Percentiles rank a stretch among this genome's conserved stretches.
Evolutionary conservation across 352 stramenopile genomes (phyloP).

Genomic region (Elongisporangium prolatum): DNA sequence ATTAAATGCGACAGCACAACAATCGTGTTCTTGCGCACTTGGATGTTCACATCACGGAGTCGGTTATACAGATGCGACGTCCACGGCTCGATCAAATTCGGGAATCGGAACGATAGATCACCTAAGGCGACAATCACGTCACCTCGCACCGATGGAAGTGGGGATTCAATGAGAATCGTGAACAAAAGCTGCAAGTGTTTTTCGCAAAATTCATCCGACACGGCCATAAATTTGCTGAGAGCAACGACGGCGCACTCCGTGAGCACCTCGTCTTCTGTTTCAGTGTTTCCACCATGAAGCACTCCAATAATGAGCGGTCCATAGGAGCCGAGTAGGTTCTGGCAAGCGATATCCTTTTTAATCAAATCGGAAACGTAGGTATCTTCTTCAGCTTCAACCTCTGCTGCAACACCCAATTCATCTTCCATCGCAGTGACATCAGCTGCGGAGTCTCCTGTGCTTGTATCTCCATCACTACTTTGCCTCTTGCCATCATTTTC

Average conservation of each 20-base stretch:
- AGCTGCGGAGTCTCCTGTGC: conserved; percentile 33
- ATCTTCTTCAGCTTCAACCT: conserved; percentile 88
- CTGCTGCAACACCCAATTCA: conserved; percentile 89
- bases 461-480: conserved; percentile 10
- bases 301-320: conserved; percentile 88
- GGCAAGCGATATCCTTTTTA: conserved; percentile 89
- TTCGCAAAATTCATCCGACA: conserved; percentile 95
- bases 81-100: conserved; percentile 98
- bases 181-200: conserved; percentile 95
- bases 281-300: conserved; percentile 51
- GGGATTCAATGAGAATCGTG: conserved; percentile 84
- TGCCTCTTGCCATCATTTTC: conserved; percentile 20
- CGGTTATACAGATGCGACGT: conserved; percentile 95
- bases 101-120: conserved; percentile 97
- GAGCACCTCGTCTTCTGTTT: conserved; percentile 72
- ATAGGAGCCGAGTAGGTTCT: conserved; percentile 92
- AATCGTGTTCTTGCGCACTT: conserved; percentile 95
- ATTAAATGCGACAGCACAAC: conserved; percentile 98
- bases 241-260: conserved; percentile 91
- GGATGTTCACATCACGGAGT: conserved; percentile 87
- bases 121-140: conserved; percentile 97
- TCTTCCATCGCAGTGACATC: conserved; percentile 90
- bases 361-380: conserved; percentile 91
- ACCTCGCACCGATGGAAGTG: conserved; percentile 75
- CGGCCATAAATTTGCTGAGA: conserved; percentile 98